A percentile compares a stretch with the other conserved stretches of the same genome.
Conservation (phyloP, 108 stramenopile genomes). For the Aurantiochytrium sp. region DNA sequence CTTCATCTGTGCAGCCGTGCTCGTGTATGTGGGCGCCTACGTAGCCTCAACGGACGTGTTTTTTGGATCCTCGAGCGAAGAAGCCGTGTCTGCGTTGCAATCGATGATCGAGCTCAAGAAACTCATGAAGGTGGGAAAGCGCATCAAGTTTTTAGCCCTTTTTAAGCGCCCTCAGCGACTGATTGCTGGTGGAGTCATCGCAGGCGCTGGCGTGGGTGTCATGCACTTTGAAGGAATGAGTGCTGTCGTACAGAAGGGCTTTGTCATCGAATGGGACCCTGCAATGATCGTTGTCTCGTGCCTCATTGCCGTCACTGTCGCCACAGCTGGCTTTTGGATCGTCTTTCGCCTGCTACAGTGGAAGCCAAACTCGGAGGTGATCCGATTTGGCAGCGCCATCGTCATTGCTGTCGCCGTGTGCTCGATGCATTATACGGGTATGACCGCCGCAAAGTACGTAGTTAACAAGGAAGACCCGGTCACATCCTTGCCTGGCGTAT, state of each 20-base stretch:
- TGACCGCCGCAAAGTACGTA: background rate
- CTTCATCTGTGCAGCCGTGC: background rate
- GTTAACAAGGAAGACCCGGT: background rate
- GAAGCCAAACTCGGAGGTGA: background rate
- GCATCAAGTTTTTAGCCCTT: background rate
- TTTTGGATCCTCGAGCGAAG: background rate
- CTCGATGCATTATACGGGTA: background rate
- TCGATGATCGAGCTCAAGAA: background rate
- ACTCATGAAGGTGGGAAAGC: background rate
- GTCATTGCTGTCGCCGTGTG: background rate
- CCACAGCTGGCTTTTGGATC: background rate
- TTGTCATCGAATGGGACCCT: background rate
- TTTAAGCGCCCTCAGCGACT: background rate
- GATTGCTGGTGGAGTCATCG: background rate
- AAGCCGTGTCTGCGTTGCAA: background rate
- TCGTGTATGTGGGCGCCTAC: background rate
- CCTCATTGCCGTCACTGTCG: background rate
- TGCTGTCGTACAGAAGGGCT: background rate
- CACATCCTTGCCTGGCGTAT: background rate
- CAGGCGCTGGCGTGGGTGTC: background rate
- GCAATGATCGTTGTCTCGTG: background rate
- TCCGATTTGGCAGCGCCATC: background rate
- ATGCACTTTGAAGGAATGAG: background rate
- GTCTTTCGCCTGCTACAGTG: constrained; percentile 6
- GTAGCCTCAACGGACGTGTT: background rate